Percentiles rank a stretch among this genome's conserved stretches.
Evolutionary conservation across 2,329 filamentous ascomycete genomes (phyloP).

Genomic region (Clonostachys chloroleuca): DNA sequence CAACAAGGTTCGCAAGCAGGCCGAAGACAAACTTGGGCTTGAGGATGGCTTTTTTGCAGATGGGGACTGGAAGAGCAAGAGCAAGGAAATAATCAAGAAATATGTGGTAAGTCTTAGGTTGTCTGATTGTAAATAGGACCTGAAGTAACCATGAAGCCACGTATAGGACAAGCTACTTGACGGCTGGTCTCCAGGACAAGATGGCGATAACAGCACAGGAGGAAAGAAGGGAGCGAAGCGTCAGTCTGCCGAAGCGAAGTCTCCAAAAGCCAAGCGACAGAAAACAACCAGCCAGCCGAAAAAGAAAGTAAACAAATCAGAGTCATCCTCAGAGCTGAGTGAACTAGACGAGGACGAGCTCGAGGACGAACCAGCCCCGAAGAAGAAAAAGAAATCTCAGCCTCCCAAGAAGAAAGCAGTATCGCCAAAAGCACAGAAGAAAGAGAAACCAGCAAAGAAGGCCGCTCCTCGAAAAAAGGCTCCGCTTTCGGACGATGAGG

Average conservation of each 20-base stretch:
- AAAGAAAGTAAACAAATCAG: conserved; percentile 24
- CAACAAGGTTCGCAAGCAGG: conserved; percentile 49
- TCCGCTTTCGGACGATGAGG: conserved; percentile 3
- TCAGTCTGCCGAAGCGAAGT: conserved; percentile 21
- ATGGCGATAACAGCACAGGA: conserved; percentile 8
- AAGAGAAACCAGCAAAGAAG: too few relatives aligned
- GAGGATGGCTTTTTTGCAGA: conserved; percentile 44
- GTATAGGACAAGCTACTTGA: conserved; percentile 27
- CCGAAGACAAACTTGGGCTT: conserved; percentile 42
- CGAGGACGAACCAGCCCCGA: conserved; percentile 10
- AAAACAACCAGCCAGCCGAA: conserved; percentile 24
- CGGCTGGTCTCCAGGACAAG: conserved; percentile 19
- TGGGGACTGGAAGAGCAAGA: conserved; percentile 51
- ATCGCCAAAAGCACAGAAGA: not conserved
- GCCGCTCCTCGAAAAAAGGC: too few relatives aligned
- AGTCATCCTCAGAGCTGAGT: conserved; percentile 15
- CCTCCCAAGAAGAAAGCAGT: not conserved
- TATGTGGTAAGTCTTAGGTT: conserved; percentile 41
- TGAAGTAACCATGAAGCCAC: conserved; percentile 1
- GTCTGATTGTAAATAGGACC: not conserved
- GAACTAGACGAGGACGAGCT: conserved; percentile 21
- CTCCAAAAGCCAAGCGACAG: conserved; percentile 30
- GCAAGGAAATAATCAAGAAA: conserved; percentile 52
- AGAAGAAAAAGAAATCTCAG: conserved; percentile 7
- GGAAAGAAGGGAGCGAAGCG: conserved; percentile 23